Percentiles rank a stretch among this genome's conserved stretches.
These are phyloP conservation scores for Chalciporus sphaerocephalus DNA, from an alignment of 768 basidiomycete genomes.

Conservation along the genomic window DNA sequence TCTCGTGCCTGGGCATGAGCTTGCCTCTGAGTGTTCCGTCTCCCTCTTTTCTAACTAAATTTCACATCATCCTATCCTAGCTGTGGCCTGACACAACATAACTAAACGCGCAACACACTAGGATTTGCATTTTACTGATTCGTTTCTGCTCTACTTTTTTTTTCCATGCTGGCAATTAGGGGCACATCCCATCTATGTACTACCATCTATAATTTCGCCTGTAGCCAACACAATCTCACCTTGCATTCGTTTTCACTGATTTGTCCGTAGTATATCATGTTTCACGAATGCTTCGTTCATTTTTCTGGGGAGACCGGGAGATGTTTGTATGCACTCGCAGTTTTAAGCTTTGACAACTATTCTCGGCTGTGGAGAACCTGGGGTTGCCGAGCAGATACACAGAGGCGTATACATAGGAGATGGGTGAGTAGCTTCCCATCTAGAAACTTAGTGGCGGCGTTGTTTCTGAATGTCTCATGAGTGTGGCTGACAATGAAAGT, in stretches of 20 bases:
- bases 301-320: neutral
- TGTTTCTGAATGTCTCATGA: neutral
- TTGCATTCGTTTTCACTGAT: neutral
- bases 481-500: neutral
- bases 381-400: neutral
- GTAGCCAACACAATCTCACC: conserved; percentile 11
- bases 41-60: no score
- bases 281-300: neutral
- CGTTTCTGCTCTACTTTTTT: conserved; percentile 3
- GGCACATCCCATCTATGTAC: conserved; percentile 21
- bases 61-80: no score
- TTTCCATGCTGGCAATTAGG: conserved; percentile 2
- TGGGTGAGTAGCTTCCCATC: neutral
- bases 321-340: conserved; percentile 3
- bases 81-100: neutral
- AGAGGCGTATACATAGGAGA: neutral
- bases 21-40: neutral
- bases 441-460: neutral
- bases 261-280: neutral
- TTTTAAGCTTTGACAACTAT: neutral
- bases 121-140: conserved; percentile 9
- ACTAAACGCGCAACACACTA: neutral
- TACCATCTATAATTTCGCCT: conserved; percentile 6
- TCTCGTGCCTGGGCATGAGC: conserved; percentile 42
- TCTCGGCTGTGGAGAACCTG: neutral